A percentile compares a stretch with the other conserved stretches of the same genome.
Conservation (phyloP, 192 early-diverging fungal species). For the Coemansia guatemalensis region DNA sequence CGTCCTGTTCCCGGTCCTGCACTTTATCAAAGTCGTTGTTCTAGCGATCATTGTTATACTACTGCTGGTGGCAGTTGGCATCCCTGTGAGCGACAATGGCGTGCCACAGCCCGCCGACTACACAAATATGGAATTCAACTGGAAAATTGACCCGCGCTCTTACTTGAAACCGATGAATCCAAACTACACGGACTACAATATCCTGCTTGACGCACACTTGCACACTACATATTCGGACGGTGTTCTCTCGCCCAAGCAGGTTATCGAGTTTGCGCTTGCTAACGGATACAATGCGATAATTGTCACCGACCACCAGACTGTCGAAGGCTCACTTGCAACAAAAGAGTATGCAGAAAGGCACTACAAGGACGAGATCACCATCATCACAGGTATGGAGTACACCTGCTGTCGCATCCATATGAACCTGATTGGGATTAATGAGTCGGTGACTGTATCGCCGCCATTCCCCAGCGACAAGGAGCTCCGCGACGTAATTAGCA, state of each 20-base stretch:
- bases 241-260: conserved; percentile 56
- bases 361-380: conserved; percentile 23
- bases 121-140: conserved; percentile 29
- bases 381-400: conserved; percentile 50
- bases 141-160: conserved; percentile 30
- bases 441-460: conserved; percentile 54
- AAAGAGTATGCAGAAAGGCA: conserved; percentile 55
- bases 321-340: conserved; percentile 63
- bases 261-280: conserved; percentile 63
- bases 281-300: conserved; percentile 73
- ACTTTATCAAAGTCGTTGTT: conserved; percentile 31
- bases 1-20: conserved; percentile 8
- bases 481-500: conserved; percentile 57
- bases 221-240: conserved; percentile 68
- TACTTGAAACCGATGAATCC: conserved; percentile 41
- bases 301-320: conserved; percentile 71
- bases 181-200: conserved; percentile 52
- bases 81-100: conserved; percentile 44
- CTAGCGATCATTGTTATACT: conserved; percentile 38
- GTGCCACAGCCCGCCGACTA: conserved; percentile 38
- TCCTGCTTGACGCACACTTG: conserved; percentile 65
- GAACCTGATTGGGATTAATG: conserved; percentile 70
- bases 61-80: conserved; percentile 38
- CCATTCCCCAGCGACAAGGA: conserved; percentile 64
- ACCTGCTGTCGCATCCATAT: conserved; percentile 59